Evolutionary conservation across 1,284 basidiomycete species (phyloP).

Genomic region (Salmacisia buchloeana): DNA sequence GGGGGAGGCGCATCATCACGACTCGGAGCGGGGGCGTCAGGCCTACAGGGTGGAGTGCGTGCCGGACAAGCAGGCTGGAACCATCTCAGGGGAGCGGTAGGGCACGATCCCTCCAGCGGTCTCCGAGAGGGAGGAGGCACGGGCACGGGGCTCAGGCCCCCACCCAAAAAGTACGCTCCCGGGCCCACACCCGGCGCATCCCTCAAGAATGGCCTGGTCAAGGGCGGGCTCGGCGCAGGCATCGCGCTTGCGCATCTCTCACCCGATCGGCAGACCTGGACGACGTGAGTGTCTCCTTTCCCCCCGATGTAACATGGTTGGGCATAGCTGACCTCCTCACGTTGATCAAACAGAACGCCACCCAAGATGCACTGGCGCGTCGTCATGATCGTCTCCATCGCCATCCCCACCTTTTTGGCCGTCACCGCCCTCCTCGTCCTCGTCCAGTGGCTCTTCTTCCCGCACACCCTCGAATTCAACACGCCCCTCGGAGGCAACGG

Average conservation of each 20-base stretch:
- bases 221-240: neutral
- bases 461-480: neutral
- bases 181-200: neutral
- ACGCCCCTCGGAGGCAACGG: neutral
- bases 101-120: no score
- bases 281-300: neutral
- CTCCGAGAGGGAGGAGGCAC: no score
- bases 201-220: neutral
- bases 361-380: constrained; percentile 3
- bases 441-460: neutral
- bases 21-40: no score
- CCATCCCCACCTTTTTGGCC: constrained; percentile 1
- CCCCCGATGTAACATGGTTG: no score
- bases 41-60: no score
- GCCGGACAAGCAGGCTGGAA: no score
- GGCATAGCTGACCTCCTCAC: no score
- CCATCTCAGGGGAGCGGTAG: no score
- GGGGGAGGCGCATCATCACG: no score
- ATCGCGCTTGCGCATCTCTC: neutral
- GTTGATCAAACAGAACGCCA: neutral
- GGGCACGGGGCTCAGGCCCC: no score
- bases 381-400: constrained; percentile 5
- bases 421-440: neutral
- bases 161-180: constrained; percentile 4
- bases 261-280: constrained; percentile 1